Evolutionary conservation across 1,139 yeast species (phyloP).

Genomic region (Chernovozyma sophiae-reginae): DNA sequence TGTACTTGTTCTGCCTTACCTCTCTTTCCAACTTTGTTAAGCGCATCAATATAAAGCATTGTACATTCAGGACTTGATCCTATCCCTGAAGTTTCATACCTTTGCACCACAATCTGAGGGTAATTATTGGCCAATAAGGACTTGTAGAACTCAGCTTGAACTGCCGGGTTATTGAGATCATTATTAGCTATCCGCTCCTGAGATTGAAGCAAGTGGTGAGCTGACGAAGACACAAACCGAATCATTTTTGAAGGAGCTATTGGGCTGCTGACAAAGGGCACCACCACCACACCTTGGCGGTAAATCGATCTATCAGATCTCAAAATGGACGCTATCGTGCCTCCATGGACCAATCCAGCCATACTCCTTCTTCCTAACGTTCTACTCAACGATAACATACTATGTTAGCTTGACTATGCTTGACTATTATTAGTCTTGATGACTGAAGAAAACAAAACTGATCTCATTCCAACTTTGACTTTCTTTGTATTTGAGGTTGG

Average conservation of each 20-base stretch:
- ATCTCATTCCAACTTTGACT: no score
- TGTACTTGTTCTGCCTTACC: slow-evolving; percentile 68
- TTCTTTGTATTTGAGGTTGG: no score
- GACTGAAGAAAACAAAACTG: no score
- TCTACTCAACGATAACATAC: not conserved
- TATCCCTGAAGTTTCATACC: slow-evolving; percentile 90
- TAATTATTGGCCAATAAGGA: slow-evolving; percentile 70
- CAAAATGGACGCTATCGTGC: no score
- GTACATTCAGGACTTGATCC: slow-evolving; percentile 79
- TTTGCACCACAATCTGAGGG: slow-evolving; percentile 88
- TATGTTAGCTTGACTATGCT: no score
- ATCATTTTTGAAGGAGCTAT: no score
- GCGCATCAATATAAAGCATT: slow-evolving; percentile 71
- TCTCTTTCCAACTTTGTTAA: slow-evolving; percentile 69
- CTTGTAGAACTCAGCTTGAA: slow-evolving; percentile 81
- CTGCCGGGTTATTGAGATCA: slow-evolving; percentile 58
- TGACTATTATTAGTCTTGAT: no score
- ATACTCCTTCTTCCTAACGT: not conserved
- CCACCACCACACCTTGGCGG: no score
- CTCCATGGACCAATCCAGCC: not conserved
- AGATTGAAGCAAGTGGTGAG: slow-evolving; percentile 48
- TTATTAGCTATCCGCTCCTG: slow-evolving; percentile 83
- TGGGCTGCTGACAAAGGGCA: no score
- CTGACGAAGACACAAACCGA: slow-evolving; percentile 10
- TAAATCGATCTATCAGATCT: no score